Conservation (phyloP, 2,329 filamentous ascomycete genomes). For the Hypomyces perniciosus region DNA sequence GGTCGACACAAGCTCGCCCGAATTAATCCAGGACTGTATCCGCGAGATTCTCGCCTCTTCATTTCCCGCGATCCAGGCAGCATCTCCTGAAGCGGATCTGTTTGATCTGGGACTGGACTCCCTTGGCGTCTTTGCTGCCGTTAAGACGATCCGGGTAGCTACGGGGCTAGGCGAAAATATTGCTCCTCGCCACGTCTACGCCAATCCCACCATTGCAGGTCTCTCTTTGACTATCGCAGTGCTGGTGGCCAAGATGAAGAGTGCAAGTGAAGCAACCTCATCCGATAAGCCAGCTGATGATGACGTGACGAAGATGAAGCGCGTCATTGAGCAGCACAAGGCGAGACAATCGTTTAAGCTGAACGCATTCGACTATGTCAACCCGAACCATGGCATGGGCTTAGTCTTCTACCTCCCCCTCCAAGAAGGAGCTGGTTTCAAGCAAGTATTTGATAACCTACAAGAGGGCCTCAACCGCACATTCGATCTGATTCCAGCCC, state of each 20-base stretch:
- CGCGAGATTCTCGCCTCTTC: too few relatives aligned
- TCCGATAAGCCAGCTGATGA: too few relatives aligned
- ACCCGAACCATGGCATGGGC: conserved; percentile 26
- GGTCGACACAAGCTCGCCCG: too few relatives aligned
- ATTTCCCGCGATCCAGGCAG: conserved; percentile 16
- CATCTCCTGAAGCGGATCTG: conserved; percentile 19
- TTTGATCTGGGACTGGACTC: conserved; percentile 28
- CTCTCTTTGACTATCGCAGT: too few relatives aligned
- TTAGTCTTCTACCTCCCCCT: conserved; percentile 31
- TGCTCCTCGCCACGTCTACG: too few relatives aligned
- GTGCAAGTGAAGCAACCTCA: too few relatives aligned
- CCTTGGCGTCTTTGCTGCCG: conserved; percentile 22
- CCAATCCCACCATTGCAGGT: too few relatives aligned
- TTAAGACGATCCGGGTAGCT: conserved; percentile 26
- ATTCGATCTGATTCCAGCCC: conserved; percentile 30
- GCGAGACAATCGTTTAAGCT: conserved; percentile 24
- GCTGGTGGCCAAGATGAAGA: too few relatives aligned
- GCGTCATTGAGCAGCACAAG: conserved; percentile 17
- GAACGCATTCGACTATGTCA: conserved; percentile 28
- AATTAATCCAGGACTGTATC: too few relatives aligned
- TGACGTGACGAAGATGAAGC: too few relatives aligned
- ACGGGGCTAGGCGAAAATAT: conserved; percentile 23
- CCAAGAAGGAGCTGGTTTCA: conserved; percentile 17
- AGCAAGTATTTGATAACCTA: conserved; percentile 26
- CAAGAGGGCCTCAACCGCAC: conserved; percentile 29